phyloP scores from a whole-genome alignment of 2,329 filamentous ascomycete species.

The Fusarium siculi region DNA sequence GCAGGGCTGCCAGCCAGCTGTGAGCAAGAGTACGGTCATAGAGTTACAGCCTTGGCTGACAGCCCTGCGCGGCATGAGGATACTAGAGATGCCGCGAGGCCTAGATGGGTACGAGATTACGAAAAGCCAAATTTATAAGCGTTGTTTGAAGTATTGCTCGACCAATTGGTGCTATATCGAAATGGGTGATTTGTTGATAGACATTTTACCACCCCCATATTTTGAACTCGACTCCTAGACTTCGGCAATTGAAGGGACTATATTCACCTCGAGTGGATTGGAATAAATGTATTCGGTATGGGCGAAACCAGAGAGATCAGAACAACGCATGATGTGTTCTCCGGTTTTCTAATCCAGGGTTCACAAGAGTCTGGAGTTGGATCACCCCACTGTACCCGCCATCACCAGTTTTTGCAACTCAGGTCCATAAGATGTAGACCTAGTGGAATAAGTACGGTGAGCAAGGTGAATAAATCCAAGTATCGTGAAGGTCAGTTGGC shows the following conservation, averaged over 20 bases:
- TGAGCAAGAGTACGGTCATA: slow-evolving; percentile 66
- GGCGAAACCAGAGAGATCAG: slow-evolving; percentile 22
- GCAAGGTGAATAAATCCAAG: slow-evolving; percentile 18
- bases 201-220: background rate
- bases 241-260: background rate
- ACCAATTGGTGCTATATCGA: background rate
- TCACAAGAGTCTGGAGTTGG: slow-evolving; percentile 4
- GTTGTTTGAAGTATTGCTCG: slow-evolving; percentile 14
- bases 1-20: slow-evolving; percentile 68
- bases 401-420: slow-evolving; percentile 14
- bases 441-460: slow-evolving; percentile 1
- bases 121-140: slow-evolving; percentile 28
- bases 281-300: background rate
- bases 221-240: background rate
- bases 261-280: background rate
- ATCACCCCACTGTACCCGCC: slow-evolving; percentile 19
- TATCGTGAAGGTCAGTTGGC: slow-evolving; percentile 37
- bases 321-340: slow-evolving; percentile 41
- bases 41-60: slow-evolving; percentile 70
- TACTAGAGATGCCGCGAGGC: slow-evolving; percentile 66
- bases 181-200: background rate
- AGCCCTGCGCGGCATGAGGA: slow-evolving; percentile 69
- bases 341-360: slow-evolving; percentile 40
- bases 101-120: slow-evolving; percentile 67
- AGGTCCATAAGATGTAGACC: background rate